Evolutionary conservation across 352 stramenopile genomes (phyloP), one percentile per base, ranked within the genome.

Genomic region (Pythium aristosporum): DNA sequence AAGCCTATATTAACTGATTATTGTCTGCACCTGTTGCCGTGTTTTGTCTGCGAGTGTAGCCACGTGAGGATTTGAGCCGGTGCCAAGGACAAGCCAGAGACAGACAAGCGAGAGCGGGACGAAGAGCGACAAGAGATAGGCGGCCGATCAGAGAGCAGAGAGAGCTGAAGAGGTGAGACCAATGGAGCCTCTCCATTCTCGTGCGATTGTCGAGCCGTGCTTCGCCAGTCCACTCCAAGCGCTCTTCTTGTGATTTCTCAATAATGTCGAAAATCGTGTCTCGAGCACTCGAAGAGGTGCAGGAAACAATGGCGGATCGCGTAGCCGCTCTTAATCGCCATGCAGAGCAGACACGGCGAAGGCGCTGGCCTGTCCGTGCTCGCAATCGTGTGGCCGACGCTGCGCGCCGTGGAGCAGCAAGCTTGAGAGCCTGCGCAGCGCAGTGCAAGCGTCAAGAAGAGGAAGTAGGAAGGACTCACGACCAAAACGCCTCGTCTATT

Each of bases 391-490:
- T 6, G n/a, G 2, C 70, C 70, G 7, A 83, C 78, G 16, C 51
- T 82, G 71, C 41, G 44, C 58, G 36, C 63, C 71, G 2, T 72
- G 61, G 50, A 64, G 51, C 21, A 28, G 39, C 16, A 87, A 79
- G 61, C 25, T 75, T 34, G 56, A 59, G 10, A 61, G 64, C 18
- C 64, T 65, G 6, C 58, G 25, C 25, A 30, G 3, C 25, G 25
- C 25, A 30, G 5, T 30, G 3, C 25, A 30, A 30, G 3, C 25
- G 25, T 30, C 25, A 30, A 30, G 25, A 30, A 30, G 25, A 30
- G 5, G 25, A 30, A 30, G n/a, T n/a, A n/a, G 25, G 25, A 30
- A 5, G 25, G 25, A 5, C 3, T 30, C 25, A 30, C 25, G 5
- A 30, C 25, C 25, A 30, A 30, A 30, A 30, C 25, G 5, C 25